A percentile compares a stretch with the other conserved stretches of the same genome.
These are phyloP conservation scores for Hymenoscyphus fructigenus DNA, from an alignment of 2,329 filamentous ascomycete species.

Conservation along the genomic window DNA sequence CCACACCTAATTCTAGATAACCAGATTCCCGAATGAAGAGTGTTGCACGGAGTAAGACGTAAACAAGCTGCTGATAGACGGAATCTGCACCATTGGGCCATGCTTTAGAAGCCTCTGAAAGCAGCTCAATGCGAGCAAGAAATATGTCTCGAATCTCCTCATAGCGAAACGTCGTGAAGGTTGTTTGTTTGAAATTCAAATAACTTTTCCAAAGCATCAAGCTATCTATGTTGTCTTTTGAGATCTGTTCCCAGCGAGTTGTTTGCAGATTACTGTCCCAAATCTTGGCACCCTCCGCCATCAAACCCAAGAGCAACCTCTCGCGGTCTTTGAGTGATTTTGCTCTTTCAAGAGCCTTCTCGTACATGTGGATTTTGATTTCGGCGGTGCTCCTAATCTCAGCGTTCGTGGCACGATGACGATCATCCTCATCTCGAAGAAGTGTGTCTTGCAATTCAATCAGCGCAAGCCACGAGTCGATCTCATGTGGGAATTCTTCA, in stretches of 20 bases:
- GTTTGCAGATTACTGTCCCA: conserved; percentile 66
- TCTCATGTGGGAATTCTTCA: conserved; percentile 63
- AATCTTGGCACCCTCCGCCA: conserved; percentile 70
- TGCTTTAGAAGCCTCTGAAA: conserved; percentile 30
- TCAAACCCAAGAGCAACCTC: conserved; percentile 63
- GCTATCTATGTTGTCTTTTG: conserved; percentile 54
- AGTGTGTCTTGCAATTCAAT: conserved; percentile 74
- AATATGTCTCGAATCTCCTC: conserved; percentile 63
- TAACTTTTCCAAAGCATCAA: conserved; percentile 72
- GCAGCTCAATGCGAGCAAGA: conserved; percentile 55
- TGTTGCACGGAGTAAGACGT: conserved; percentile 74
- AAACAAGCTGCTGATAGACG: conserved; percentile 50
- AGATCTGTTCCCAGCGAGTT: conserved; percentile 64
- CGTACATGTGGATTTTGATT: conserved; percentile 76
- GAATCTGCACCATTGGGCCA: conserved; percentile 13
- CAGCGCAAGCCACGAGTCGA: conserved; percentile 74
- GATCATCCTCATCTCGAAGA: conserved; percentile 50
- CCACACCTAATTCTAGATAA: conserved; percentile 73
- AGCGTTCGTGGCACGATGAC: conserved; percentile 52
- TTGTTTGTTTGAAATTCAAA: conserved; percentile 70
- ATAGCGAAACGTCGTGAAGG: conserved; percentile 65
- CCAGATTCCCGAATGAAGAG: conserved; percentile 74
- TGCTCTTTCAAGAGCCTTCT: conserved; percentile 68
- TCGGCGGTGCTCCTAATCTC: conserved; percentile 71
- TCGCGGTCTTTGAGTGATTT: conserved; percentile 49